Evolutionary conservation across 2,329 filamentous ascomycete genomes (phyloP).

Genomic region (Trichoderma sp.): DNA sequence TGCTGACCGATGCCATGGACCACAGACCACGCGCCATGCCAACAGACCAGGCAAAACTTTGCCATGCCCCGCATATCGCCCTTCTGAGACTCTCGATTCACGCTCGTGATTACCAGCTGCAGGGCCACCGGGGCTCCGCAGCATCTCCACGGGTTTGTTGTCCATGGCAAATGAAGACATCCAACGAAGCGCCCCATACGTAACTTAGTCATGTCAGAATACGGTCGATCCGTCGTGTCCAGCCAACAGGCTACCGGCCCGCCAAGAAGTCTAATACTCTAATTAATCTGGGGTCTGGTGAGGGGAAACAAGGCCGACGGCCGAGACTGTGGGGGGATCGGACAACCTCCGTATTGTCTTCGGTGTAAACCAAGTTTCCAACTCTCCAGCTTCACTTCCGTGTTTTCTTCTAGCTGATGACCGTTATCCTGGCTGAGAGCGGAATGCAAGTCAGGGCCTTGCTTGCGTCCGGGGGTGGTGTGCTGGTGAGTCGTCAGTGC

Average conservation of each 20-base stretch:
- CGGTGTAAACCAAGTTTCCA: not conserved
- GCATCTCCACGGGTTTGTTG: not conserved
- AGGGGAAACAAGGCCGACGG: not conserved
- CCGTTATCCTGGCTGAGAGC: not conserved
- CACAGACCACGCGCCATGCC: not conserved
- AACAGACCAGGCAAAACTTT: not conserved
- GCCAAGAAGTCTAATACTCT: conserved; percentile 14
- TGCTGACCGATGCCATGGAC: not conserved
- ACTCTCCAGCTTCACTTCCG: not conserved
- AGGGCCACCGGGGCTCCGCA: not conserved
- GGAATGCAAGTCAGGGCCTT: not conserved
- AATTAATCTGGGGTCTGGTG: conserved; percentile 1
- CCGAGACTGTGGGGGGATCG: conserved; percentile 9
- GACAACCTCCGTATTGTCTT: conserved; percentile 1
- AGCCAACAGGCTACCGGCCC: not conserved
- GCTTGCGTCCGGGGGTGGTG: not conserved
- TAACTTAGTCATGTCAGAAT: not conserved
- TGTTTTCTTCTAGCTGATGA: conserved; percentile 9
- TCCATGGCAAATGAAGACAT: not conserved
- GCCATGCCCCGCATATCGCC: not conserved
- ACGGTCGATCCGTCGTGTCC: not conserved
- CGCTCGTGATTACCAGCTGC: not conserved
- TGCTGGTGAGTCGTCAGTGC: not conserved
- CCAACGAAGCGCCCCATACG: not conserved
- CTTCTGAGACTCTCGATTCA: not conserved